These are phyloP conservation scores for Penicillium atrosanguineum DNA, from an alignment of 495 filamentous ascomycete genomes.

Conservation along the genomic window DNA sequence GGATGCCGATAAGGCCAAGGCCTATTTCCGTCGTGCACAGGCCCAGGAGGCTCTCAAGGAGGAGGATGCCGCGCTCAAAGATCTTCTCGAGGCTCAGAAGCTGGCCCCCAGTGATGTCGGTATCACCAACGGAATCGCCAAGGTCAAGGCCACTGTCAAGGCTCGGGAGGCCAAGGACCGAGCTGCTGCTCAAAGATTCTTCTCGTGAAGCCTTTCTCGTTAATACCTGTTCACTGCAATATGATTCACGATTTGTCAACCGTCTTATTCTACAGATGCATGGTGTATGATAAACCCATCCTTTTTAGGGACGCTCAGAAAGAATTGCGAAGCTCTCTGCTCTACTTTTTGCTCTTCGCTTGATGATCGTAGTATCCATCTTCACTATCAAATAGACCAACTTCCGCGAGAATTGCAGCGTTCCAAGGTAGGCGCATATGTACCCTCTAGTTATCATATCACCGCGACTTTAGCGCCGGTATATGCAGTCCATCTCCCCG, in stretches of 20 bases:
- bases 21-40: slow-evolving; percentile 74
- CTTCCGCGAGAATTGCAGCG: neutral
- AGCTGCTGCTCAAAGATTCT: slow-evolving; percentile 86
- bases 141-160: slow-evolving; percentile 70
- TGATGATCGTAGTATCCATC: neutral
- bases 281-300: slow-evolving; percentile 24
- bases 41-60: slow-evolving; percentile 75
- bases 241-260: slow-evolving; percentile 35
- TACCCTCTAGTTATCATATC: neutral
- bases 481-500: neutral
- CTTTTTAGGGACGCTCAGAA: slow-evolving; percentile 3
- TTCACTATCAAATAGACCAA: neutral
- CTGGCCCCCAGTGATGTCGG: slow-evolving; percentile 74
- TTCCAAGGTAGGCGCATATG: neutral
- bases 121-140: slow-evolving; percentile 68
- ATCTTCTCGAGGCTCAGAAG: slow-evolving; percentile 72
- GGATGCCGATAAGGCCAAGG: slow-evolving; percentile 84
- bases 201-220: slow-evolving; percentile 43
- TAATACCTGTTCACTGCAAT: slow-evolving; percentile 4
- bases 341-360: neutral
- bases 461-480: neutral
- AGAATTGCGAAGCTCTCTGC: neutral
- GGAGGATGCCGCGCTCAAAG: slow-evolving; percentile 77
- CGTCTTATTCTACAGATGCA: slow-evolving; percentile 9
- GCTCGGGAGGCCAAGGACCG: slow-evolving; percentile 82